A percentile compares a stretch with the other conserved stretches of the same genome.
Conservation (phyloP, 2,329 filamentous ascomycete species). For the Neophaeococcomyces mojaviensis region DNA sequence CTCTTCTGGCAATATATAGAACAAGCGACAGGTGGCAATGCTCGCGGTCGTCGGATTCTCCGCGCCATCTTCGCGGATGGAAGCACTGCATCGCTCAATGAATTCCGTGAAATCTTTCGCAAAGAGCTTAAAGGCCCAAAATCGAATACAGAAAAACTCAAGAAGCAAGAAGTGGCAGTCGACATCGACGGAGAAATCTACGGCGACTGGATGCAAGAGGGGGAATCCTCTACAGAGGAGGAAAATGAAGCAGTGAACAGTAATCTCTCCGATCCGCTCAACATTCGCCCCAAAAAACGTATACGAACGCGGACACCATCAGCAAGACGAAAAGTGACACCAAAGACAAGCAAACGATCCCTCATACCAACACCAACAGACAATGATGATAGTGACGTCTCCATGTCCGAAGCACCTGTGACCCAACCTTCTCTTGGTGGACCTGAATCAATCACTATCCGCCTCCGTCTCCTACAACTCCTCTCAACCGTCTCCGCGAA, state of each 20-base stretch:
- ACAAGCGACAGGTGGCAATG: constrained; percentile 25
- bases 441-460: constrained; percentile 33
- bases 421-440: constrained; percentile 29
- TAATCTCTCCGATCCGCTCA: neutral
- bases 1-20: constrained; percentile 38
- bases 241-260: constrained; percentile 7
- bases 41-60: constrained; percentile 35
- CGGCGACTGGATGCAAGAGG: constrained; percentile 38
- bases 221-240: constrained; percentile 29
- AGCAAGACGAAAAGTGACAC: constrained; percentile 20
- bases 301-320: constrained; percentile 22
- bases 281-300: neutral
- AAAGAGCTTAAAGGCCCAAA: constrained; percentile 35
- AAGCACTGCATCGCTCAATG: constrained; percentile 27
- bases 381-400: constrained; percentile 13
- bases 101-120: constrained; percentile 39
- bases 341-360: neutral
- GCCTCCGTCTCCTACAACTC: constrained; percentile 38
- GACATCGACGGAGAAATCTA: constrained; percentile 40
- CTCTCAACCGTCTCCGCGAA: constrained; percentile 32
- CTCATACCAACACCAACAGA: constrained; percentile 11
- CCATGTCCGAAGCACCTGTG: constrained; percentile 11
- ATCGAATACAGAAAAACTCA: constrained; percentile 25
- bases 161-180: constrained; percentile 35
- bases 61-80: constrained; percentile 43